Conservation (phyloP, 1,284 basidiomycete genomes). For the Abortiporus biennis region DNA sequence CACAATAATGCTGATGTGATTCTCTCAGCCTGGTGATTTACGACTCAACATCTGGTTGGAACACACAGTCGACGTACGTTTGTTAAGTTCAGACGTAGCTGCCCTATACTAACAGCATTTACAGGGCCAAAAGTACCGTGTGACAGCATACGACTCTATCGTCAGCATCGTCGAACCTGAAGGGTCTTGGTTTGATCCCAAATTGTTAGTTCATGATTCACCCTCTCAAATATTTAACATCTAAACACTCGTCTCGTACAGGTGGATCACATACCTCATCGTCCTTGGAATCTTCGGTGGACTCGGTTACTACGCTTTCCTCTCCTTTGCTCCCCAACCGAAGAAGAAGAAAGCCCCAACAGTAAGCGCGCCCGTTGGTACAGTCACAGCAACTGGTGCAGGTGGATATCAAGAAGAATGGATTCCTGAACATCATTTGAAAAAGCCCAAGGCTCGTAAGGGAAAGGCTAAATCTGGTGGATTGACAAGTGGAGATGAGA, state of each 20-base stretch:
- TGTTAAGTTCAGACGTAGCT: slow-evolving; percentile 8
- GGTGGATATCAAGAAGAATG: slow-evolving; percentile 86
- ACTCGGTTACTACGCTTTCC: slow-evolving; percentile 63
- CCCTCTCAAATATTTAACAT: background rate
- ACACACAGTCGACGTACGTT: slow-evolving; percentile 55
- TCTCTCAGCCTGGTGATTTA: slow-evolving; percentile 64
- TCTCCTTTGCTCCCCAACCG: slow-evolving; percentile 57
- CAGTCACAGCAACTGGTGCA: slow-evolving; percentile 62
- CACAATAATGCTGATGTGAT: background rate
- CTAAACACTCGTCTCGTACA: slow-evolving; percentile 23
- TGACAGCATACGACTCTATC: slow-evolving; percentile 74
- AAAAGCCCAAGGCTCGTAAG: slow-evolving; percentile 48
- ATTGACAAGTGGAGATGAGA: slow-evolving; percentile 61
- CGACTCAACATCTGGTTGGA: slow-evolving; percentile 79
- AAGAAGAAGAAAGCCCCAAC: slow-evolving; percentile 35
- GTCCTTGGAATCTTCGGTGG: slow-evolving; percentile 62
- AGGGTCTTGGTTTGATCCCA: slow-evolving; percentile 73
- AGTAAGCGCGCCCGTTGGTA: slow-evolving; percentile 48
- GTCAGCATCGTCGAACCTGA: slow-evolving; percentile 82
- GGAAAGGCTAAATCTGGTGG: slow-evolving; percentile 38
- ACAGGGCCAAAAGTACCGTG: slow-evolving; percentile 51
- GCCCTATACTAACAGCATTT: slow-evolving; percentile 1
- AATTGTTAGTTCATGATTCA: slow-evolving; percentile 49
- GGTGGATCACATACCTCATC: slow-evolving; percentile 73
- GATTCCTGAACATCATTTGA: slow-evolving; percentile 86